Base-by-base conservation (phyloP, 148 eudicot species). In the Chenopodium berlandieri region DNA sequence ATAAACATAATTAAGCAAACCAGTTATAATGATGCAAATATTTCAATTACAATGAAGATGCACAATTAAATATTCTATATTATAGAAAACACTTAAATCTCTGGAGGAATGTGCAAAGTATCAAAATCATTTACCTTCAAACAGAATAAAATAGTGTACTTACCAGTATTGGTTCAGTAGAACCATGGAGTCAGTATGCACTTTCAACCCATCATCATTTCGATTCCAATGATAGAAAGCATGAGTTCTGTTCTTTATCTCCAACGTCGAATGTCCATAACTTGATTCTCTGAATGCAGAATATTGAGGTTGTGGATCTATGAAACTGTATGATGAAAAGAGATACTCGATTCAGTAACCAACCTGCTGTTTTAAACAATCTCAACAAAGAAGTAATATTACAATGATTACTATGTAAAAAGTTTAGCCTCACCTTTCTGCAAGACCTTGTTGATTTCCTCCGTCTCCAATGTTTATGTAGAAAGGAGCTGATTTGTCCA, bases 211-310 rank as follows among this genome's bases (percentile, higher is more conserved):
- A 75, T 96, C 97, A 71, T 96, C 94, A 86, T 96, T 96, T 70
- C 99, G 95, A 65, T 96, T 88, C 99, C 99, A 96, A 60, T 88
- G 91, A 83, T 96, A 96, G 70, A 92, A n/a, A 46, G 99, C 99
- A 84, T 92, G 99, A n/a, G 98, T 94, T 83, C 92, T 89, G 65
- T 96, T 94, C 88, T 84, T 89, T 73, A 96, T 92, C 80, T 94
- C 99, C 71, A 96, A 78, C 10, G 95, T 96, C 7, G 98, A 88
- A 85, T 96, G 99, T 16, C 99, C 99, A 78, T 90, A 96, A 81
- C 99, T 96, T 47, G 99, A 90, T 88, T 93, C 99, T 19, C 99
- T 87, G 82, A 95, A 95, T 80, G 99, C 99, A 54, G 99, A 95
- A 88, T 94, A 94, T 16, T 88, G 89, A 31, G 99, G 99, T 71